Conservation (phyloP, 495 filamentous ascomycete species). For the Clohesyomyces aquaticus region DNA sequence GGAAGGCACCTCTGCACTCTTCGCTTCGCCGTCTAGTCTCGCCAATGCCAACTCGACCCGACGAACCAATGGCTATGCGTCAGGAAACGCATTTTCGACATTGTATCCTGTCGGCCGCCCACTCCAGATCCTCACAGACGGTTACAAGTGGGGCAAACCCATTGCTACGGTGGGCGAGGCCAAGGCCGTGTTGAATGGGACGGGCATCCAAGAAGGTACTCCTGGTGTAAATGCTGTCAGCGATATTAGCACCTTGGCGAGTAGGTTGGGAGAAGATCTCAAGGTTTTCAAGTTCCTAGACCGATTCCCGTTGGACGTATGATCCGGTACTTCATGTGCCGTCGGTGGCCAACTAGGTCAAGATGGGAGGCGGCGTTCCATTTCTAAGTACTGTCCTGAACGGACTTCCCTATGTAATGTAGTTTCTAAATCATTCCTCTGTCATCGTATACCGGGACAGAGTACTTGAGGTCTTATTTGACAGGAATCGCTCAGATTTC, state of each 20-base stretch:
- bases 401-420: too few species aligned
- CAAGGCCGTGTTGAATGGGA: conserved; percentile 49
- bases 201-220: conserved; percentile 46
- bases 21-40: conserved; percentile 4
- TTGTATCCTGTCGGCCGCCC: conserved; percentile 69
- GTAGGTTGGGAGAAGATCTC: conserved; percentile 61
- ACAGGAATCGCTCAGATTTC: too few species aligned
- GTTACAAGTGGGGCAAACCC: conserved; percentile 74
- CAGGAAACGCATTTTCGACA: conserved; percentile 20
- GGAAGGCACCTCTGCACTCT: conserved; percentile 58
- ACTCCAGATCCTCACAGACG: conserved; percentile 66
- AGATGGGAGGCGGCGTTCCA: too few species aligned
- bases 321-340: not conserved
- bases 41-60: conserved; percentile 5
- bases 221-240: conserved; percentile 59
- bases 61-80: conserved; percentile 46
- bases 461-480: too few species aligned
- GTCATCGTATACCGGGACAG: too few species aligned
- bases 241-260: conserved; percentile 40
- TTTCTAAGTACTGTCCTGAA: too few species aligned
- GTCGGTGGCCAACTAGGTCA: not conserved
- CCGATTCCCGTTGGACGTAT: conserved; percentile 58
- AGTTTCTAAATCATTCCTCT: too few species aligned
- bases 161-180: conserved; percentile 63
- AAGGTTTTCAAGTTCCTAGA: conserved; percentile 67